phyloP scores from a whole-genome alignment of 2,329 filamentous ascomycete genomes.

The Tricladium varicosporioides region DNA sequence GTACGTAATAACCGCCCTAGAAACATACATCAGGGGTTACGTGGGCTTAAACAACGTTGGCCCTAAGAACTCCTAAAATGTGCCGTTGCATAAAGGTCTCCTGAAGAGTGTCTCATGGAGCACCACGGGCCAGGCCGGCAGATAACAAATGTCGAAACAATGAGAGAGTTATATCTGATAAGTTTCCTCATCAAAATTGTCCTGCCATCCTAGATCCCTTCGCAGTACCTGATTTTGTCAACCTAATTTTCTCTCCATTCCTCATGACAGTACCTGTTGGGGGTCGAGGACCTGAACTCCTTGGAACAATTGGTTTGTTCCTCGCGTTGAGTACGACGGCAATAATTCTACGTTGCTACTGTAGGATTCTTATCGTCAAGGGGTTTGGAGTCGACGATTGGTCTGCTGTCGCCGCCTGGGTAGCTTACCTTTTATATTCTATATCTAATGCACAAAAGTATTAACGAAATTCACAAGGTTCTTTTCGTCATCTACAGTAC shows the following conservation, averaged over 20 bases:
- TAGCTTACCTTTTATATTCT: constrained; percentile 6
- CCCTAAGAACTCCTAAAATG: background rate
- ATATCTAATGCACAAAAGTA: constrained; percentile 4
- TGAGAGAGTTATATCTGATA: background rate
- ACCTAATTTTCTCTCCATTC: background rate
- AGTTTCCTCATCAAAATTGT: background rate
- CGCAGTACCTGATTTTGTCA: background rate
- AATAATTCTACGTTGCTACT: constrained; percentile 25
- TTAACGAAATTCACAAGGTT: constrained; percentile 13
- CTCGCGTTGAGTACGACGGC: constrained; percentile 34
- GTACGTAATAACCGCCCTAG: background rate
- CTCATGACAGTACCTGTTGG: constrained; percentile 3
- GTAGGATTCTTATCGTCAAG: constrained; percentile 24
- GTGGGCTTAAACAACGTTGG: background rate
- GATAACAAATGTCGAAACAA: background rate
- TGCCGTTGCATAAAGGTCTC: background rate
- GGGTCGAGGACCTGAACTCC: constrained; percentile 24
- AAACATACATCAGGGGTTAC: background rate
- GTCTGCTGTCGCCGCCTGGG: constrained; percentile 24
- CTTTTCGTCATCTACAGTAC: constrained; percentile 25
- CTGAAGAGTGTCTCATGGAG: background rate
- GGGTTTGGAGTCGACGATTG: constrained; percentile 30
- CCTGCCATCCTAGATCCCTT: background rate
- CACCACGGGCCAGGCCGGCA: background rate
- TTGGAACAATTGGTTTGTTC: constrained; percentile 38